Conservation (phyloP, 176 grass and related monocot genomes). For the Cocos nucifera region DNA sequence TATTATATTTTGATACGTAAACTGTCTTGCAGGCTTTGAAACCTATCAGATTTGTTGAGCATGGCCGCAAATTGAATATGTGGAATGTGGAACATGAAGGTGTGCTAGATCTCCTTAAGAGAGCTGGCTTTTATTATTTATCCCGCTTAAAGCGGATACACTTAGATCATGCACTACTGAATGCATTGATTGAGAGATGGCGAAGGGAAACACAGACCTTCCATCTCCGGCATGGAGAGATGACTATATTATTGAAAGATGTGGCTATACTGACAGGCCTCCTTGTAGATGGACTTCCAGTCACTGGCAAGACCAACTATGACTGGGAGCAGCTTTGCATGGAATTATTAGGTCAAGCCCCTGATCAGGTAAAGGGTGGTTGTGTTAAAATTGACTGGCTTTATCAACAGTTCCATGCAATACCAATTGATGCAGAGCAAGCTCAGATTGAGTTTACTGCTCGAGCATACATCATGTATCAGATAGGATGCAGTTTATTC, state of each 20-base stretch:
- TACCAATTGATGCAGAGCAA: slow-evolving; percentile 23
- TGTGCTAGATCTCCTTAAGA: slow-evolving; percentile 21
- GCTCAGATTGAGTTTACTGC: slow-evolving; percentile 25
- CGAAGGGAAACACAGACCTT: slow-evolving; percentile 39
- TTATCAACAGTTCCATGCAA: slow-evolving; percentile 27
- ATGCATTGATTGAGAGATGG: slow-evolving; percentile 44
- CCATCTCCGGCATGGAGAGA: slow-evolving; percentile 38
- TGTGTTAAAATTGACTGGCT: slow-evolving; percentile 38
- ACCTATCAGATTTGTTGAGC: slow-evolving; percentile 43
- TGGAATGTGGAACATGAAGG: slow-evolving; percentile 36
- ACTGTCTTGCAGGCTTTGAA: slow-evolving; percentile 33
- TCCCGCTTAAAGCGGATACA: slow-evolving; percentile 40
- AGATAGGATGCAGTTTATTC: slow-evolving; percentile 45
- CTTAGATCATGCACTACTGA: slow-evolving; percentile 32
- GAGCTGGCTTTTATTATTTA: slow-evolving; percentile 36
- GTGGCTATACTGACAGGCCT: slow-evolving; percentile 33
- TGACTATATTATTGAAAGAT: slow-evolving; percentile 37
- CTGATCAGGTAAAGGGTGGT: slow-evolving; percentile 35
- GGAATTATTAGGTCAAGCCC: slow-evolving; percentile 36
- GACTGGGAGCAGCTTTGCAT: slow-evolving; percentile 29
- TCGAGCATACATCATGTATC: slow-evolving; percentile 40
- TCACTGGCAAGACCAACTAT: slow-evolving; percentile 24
- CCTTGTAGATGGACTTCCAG: slow-evolving; percentile 30
- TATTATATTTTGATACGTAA: neutral
- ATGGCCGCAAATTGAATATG: slow-evolving; percentile 37